phyloP scores from a whole-genome alignment of 371 early-diverging fungal genomes.

The Mucor circinelloides region DNA sequence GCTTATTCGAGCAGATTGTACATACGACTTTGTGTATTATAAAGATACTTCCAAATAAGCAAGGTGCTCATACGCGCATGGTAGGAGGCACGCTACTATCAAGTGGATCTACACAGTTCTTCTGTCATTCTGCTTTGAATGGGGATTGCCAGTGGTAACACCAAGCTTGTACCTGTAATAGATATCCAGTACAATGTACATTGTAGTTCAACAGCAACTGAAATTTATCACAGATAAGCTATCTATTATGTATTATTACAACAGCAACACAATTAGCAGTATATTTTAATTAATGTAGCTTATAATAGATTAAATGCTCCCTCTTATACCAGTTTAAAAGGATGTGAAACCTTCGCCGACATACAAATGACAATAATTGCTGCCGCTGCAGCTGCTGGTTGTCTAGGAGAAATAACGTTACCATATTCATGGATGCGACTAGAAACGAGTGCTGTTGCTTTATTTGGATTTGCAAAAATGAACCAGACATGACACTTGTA shows the following conservation, averaged over 20 bases:
- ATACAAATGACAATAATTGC: background rate
- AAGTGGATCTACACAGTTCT: background rate
- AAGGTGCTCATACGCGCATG: too few relatives aligned
- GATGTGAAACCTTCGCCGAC: background rate
- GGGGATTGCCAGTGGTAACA: too few relatives aligned
- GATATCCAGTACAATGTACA: too few relatives aligned
- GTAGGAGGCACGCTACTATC: too few relatives aligned
- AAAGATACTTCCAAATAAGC: too few relatives aligned
- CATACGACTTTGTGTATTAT: too few relatives aligned
- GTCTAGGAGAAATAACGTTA: background rate
- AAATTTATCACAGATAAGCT: too few relatives aligned
- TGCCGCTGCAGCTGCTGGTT: background rate
- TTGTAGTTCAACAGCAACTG: too few relatives aligned
- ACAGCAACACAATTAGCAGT: background rate
- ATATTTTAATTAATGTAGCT: background rate
- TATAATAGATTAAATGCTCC: background rate
- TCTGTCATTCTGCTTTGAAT: too few relatives aligned
- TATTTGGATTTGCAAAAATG: background rate
- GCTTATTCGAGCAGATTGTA: background rate
- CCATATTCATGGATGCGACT: background rate
- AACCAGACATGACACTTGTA: background rate
- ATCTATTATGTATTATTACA: background rate
- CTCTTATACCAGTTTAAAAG: background rate
- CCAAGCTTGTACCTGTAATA: background rate
- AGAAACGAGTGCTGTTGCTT: background rate